Conservation (phyloP, 2,329 filamentous ascomycete genomes). For the Nakataea oryzae region DNA sequence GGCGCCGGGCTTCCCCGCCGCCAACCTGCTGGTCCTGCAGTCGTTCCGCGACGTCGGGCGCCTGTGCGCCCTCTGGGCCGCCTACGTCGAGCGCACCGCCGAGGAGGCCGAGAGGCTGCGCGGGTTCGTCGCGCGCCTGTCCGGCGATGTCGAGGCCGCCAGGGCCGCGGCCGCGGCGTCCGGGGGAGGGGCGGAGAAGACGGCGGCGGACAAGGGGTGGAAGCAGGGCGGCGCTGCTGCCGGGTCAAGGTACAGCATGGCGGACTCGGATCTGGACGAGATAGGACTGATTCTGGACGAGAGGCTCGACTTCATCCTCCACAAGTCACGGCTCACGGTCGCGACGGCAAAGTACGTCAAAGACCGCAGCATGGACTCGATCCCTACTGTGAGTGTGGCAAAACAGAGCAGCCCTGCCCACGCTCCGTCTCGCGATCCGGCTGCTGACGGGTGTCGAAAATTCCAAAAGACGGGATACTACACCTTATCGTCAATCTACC, state of each 20-base stretch:
- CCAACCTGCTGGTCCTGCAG: background rate
- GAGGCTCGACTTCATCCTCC: background rate
- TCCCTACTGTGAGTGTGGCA: background rate
- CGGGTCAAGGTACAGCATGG: background rate
- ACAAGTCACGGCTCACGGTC: background rate
- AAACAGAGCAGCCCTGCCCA: background rate
- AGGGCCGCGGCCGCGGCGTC: background rate
- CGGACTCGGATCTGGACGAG: background rate
- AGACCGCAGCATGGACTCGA: background rate
- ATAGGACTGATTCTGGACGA: background rate
- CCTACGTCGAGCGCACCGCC: background rate
- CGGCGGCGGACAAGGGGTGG: background rate
- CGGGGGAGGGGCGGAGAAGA: background rate
- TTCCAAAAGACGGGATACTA: background rate
- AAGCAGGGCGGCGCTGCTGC: too few relatives aligned
- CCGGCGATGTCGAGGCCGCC: background rate
- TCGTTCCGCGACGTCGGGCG: background rate
- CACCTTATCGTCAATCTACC: background rate
- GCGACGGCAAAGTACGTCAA: background rate
- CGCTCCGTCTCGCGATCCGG: too few relatives aligned
- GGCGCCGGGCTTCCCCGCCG: background rate
- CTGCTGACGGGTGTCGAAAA: background rate
- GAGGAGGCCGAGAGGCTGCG: background rate
- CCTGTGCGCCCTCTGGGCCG: background rate
- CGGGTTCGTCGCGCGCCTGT: background rate